phyloP scores from a whole-genome alignment of 2,329 filamentous ascomycete species.

The Bretziella fagacearum region DNA sequence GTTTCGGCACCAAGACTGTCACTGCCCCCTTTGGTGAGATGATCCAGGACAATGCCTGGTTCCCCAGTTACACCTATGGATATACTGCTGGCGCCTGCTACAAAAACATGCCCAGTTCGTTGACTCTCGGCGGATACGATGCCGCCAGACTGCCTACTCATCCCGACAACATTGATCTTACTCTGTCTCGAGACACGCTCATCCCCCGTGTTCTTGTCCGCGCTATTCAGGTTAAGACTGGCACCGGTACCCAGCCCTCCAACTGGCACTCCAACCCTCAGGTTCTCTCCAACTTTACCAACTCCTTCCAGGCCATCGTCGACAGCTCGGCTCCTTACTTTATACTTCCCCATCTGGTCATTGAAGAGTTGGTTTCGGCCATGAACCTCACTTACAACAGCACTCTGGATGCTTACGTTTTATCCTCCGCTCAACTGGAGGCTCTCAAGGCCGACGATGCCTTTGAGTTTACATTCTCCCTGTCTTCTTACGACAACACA shows the following conservation, averaged over 20 bases:
- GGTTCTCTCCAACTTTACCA: constrained; percentile 28
- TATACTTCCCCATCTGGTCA: constrained; percentile 43
- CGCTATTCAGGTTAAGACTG: constrained; percentile 30
- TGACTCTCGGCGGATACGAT: constrained; percentile 56
- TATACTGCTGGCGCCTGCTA: constrained; percentile 64
- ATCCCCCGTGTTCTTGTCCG: constrained; percentile 43
- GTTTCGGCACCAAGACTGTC: constrained; percentile 32
- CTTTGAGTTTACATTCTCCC: constrained; percentile 37
- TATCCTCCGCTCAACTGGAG: constrained; percentile 39
- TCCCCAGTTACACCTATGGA: constrained; percentile 57
- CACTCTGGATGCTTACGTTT: constrained; percentile 45
- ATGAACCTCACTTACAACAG: constrained; percentile 51
- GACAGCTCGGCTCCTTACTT: constrained; percentile 49
- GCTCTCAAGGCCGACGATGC: constrained; percentile 28
- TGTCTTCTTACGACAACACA: constrained; percentile 38
- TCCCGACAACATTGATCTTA: constrained; percentile 43
- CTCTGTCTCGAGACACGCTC: constrained; percentile 35
- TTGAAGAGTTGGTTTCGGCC: constrained; percentile 44
- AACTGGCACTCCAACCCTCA: constrained; percentile 26
- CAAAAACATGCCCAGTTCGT: constrained; percentile 30
- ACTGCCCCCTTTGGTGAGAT: constrained; percentile 38
- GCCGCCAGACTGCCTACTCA: constrained; percentile 34
- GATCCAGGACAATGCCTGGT: constrained; percentile 39
- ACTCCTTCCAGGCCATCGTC: constrained; percentile 35
- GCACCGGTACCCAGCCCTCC: constrained; percentile 19